A percentile compares a stretch with the other conserved stretches of the same genome.
phyloP scores from a whole-genome alignment of 257 asterid species.

The Pogostemon cablin region DNA sequence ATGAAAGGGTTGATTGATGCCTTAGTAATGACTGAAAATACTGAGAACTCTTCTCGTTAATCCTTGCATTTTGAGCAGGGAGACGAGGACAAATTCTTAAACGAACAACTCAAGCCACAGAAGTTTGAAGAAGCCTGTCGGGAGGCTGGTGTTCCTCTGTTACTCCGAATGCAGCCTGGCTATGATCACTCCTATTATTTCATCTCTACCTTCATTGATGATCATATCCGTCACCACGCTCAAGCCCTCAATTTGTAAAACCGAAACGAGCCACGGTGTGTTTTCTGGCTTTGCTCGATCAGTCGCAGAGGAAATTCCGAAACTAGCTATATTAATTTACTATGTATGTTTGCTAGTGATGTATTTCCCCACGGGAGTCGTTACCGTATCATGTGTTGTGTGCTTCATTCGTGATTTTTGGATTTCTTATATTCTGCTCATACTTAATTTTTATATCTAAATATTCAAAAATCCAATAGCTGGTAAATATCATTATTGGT shows the following conservation, averaged over 20 bases:
- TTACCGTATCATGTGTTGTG: neutral
- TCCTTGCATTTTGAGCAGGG: conserved; percentile 53
- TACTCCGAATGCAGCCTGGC: conserved; percentile 81
- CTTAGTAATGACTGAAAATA: no score
- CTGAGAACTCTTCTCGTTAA: no score
- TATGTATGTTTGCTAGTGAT: neutral
- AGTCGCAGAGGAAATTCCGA: neutral
- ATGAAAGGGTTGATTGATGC: no score
- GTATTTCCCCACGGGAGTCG: neutral
- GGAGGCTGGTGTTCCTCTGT: conserved; percentile 58
- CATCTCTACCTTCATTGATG: conserved; percentile 84
- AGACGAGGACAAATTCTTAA: conserved; percentile 72
- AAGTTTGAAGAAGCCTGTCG: conserved; percentile 84
- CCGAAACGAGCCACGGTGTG: neutral
- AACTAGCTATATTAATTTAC: neutral
- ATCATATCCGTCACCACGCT: conserved; percentile 87
- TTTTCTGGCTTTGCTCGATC: neutral
- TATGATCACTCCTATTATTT: conserved; percentile 91
- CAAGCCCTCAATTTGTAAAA: conserved; percentile 71
- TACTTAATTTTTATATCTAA: neutral
- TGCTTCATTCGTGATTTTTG: neutral
- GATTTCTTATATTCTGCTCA: neutral
- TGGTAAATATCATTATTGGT: no score
- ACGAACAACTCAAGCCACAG: conserved; percentile 70
- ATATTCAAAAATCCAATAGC: no score